phyloP scores from a whole-genome alignment of 192 early-diverging fungal species.

The Gonapodya prolifera region DNA sequence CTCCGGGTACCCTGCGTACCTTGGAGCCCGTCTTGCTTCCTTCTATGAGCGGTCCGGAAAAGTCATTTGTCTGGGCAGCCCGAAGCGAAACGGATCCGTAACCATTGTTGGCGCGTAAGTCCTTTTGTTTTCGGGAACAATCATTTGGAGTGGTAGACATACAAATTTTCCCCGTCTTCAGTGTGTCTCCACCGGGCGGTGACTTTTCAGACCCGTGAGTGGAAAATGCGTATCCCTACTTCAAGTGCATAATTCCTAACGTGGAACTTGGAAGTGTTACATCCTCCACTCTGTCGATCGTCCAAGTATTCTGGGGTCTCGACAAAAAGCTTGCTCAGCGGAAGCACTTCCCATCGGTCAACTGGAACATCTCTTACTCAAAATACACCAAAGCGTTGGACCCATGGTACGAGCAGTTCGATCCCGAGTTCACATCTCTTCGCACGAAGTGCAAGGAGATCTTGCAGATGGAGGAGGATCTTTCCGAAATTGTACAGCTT shows the following conservation, averaged over 20 bases:
- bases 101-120: conserved; percentile 89
- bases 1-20: conserved; percentile 95
- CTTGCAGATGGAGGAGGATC: conserved; percentile 94
- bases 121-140: conserved; percentile 9
- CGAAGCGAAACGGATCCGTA: conserved; percentile 82
- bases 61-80: conserved; percentile 91
- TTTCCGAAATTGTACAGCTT: conserved; percentile 98
- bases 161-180: conserved; percentile 10
- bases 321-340: conserved; percentile 99
- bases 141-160: not conserved
- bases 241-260: not conserved
- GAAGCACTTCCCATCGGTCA: conserved; percentile 99
- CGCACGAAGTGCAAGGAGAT: conserved; percentile 96
- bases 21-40: conserved; percentile 95
- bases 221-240: not conserved
- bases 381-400: conserved; percentile 98
- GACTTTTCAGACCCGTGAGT: conserved; percentile 88
- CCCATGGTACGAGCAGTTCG: conserved; percentile 85
- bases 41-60: conserved; percentile 99
- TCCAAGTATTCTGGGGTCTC: conserved; percentile 99
- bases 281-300: conserved; percentile 90
- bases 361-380: conserved; percentile 96
- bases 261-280: conserved; percentile 44
- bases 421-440: conserved; percentile 84
- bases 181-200: conserved; percentile 98